Percentiles rank a stretch among this genome's conserved stretches.
phyloP scores from a whole-genome alignment of 139 green algal species.

The Closterium sp. region DNA sequence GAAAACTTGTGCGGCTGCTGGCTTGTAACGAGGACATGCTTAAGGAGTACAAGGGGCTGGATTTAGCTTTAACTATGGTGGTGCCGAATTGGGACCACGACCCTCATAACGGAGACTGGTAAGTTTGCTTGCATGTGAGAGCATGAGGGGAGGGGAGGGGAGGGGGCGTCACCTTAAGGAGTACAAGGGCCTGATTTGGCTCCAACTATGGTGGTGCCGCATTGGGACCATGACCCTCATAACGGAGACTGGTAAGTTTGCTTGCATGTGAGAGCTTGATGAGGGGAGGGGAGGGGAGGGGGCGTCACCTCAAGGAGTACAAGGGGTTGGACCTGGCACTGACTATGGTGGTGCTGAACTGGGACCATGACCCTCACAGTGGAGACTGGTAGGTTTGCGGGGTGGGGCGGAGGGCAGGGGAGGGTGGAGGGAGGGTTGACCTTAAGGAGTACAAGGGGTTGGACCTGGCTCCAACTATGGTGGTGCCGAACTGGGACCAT shows the following conservation, averaged over 20 bases:
- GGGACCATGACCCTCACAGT: too few relatives aligned
- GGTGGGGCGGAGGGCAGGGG: too few relatives aligned
- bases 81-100: slow-evolving; percentile 41
- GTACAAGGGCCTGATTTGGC: slow-evolving; percentile 41
- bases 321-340: slow-evolving; percentile 34
- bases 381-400: neutral
- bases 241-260: neutral
- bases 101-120: slow-evolving; percentile 44
- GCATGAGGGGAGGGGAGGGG: neutral
- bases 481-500: slow-evolving; percentile 32
- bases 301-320: neutral
- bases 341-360: too few relatives aligned
- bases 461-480: slow-evolving; percentile 33
- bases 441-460: too few relatives aligned
- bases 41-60: slow-evolving; percentile 35
- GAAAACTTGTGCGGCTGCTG: slow-evolving; percentile 38
- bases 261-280: too few relatives aligned
- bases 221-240: too few relatives aligned
- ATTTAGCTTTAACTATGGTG: slow-evolving; percentile 38
- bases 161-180: neutral
- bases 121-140: neutral
- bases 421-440: too few relatives aligned
- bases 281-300: slow-evolving; percentile 21
- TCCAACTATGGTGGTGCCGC: slow-evolving; percentile 10
- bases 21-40: slow-evolving; percentile 30